Evolutionary conservation across 306 rosid species (phyloP).

Genomic region (Quercus ilex): DNA sequence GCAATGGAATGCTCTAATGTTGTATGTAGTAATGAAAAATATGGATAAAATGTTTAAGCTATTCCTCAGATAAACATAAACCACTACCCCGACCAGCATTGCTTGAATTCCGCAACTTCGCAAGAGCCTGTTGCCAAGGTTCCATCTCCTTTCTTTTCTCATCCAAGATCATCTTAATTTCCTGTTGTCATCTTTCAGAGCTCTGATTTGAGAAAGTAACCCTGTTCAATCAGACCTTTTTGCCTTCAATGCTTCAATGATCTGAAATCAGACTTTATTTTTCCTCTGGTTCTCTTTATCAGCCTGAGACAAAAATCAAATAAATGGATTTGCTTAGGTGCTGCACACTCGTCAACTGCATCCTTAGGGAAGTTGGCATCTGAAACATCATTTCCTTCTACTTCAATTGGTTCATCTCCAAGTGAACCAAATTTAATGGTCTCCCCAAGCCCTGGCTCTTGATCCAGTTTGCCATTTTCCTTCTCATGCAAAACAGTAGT

Average conservation of each 20-base stretch:
- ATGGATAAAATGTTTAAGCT: conserved; percentile 62
- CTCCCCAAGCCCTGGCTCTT: conserved; percentile 35
- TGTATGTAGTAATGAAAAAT: conserved; percentile 77
- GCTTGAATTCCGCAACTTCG: conserved; percentile 70
- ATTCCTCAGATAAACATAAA: conserved; percentile 87
- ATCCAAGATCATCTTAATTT: conserved; percentile 60
- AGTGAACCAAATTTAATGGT: conserved; percentile 82
- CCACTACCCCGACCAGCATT: conserved; percentile 55
- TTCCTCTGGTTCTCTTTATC: conserved; percentile 61
- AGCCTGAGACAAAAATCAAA: conserved; percentile 58
- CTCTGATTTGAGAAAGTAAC: conserved; percentile 72
- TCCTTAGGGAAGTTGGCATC: conserved; percentile 51
- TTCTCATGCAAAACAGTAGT: conserved; percentile 33
- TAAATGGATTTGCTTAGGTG: conserved; percentile 70
- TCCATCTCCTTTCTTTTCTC: conserved; percentile 79
- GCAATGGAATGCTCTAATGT: conserved; percentile 88
- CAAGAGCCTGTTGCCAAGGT: conserved; percentile 85
- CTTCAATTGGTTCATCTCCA: conserved; percentile 72
- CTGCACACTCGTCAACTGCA: conserved; percentile 92
- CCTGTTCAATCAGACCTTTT: conserved; percentile 68
- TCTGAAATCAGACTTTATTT: conserved; percentile 63
- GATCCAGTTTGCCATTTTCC: conserved; percentile 65
- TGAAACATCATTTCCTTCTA: conserved; percentile 39
- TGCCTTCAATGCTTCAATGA: conserved; percentile 70
- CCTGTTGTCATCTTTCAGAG: conserved; percentile 64